Evolutionary conservation across 2,329 filamentous ascomycete species (phyloP).

Genomic region (Nemania sp.): DNA sequence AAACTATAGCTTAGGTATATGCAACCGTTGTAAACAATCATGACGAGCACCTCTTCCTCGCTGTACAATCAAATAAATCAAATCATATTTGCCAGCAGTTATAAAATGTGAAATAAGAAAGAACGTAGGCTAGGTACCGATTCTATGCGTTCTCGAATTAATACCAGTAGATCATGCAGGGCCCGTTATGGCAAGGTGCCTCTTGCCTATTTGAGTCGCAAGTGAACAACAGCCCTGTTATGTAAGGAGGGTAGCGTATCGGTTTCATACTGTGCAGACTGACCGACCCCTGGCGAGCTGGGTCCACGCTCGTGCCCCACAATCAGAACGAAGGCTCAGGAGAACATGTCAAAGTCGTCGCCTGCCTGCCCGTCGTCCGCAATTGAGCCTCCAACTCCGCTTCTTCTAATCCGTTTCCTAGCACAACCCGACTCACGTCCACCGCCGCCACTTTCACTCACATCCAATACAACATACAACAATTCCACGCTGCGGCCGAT

Average conservation of each 20-base stretch:
- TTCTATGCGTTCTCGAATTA: too few species aligned
- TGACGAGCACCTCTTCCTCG: too few species aligned
- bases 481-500: background rate
- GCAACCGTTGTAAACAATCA: too few species aligned
- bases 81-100: too few species aligned
- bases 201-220: too few species aligned
- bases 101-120: too few species aligned
- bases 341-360: slow-evolving; percentile 6
- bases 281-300: slow-evolving; percentile 3
- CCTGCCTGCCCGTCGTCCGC: slow-evolving; percentile 6
- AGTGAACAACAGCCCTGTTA: too few species aligned
- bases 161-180: too few species aligned
- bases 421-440: slow-evolving; percentile 6
- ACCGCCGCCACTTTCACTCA: background rate
- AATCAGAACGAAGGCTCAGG: background rate
- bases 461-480: background rate
- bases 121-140: too few species aligned
- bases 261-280: background rate
- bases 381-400: background rate
- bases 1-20: too few species aligned
- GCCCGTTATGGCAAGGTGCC: too few species aligned
- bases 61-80: too few species aligned
- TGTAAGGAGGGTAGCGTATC: background rate
- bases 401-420: slow-evolving; percentile 1
- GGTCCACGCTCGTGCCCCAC: background rate